These are phyloP conservation scores for Cadophora gregata DNA, from an alignment of 2,329 filamentous ascomycete genomes.

Conservation along the genomic window DNA sequence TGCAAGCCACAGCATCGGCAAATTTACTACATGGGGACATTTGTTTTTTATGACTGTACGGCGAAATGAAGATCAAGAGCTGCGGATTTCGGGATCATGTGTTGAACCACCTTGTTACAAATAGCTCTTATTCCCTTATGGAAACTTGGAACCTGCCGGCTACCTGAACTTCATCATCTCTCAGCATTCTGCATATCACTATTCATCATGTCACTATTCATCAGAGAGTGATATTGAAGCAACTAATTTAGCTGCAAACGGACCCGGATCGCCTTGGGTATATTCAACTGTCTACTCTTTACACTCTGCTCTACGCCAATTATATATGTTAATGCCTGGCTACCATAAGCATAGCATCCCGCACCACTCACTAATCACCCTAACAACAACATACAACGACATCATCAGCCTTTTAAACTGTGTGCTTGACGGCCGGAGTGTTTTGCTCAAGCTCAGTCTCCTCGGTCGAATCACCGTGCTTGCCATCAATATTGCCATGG, in stretches of 20 bases:
- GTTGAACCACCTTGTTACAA: not conserved
- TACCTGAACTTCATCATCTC: too few species aligned
- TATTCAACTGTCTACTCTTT: not conserved
- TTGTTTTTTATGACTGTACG: too few species aligned
- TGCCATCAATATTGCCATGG: slow-evolving; percentile 8
- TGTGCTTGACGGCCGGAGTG: slow-evolving; percentile 18
- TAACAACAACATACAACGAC: not conserved
- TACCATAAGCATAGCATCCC: not conserved
- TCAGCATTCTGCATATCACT: too few species aligned
- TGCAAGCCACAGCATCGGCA: not conserved
- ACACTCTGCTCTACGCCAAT: not conserved
- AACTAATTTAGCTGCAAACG: too few species aligned
- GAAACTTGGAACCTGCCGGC: too few species aligned
- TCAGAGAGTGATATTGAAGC: too few species aligned
- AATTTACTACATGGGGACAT: not conserved
- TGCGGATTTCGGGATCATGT: not conserved
- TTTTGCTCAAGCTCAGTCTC: slow-evolving; percentile 21
- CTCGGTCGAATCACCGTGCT: slow-evolving; percentile 26
- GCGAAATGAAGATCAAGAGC: too few species aligned
- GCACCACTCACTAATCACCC: too few species aligned
- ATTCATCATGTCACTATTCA: too few species aligned
- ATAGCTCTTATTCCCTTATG: too few species aligned
- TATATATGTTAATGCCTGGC: not conserved
- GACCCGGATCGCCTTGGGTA: too few species aligned
- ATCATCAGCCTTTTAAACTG: too few species aligned